A percentile compares a stretch with the other conserved stretches of the same genome.
Conservation (phyloP, 108 stramenopile species). For the Craspedostauros australis region DNA sequence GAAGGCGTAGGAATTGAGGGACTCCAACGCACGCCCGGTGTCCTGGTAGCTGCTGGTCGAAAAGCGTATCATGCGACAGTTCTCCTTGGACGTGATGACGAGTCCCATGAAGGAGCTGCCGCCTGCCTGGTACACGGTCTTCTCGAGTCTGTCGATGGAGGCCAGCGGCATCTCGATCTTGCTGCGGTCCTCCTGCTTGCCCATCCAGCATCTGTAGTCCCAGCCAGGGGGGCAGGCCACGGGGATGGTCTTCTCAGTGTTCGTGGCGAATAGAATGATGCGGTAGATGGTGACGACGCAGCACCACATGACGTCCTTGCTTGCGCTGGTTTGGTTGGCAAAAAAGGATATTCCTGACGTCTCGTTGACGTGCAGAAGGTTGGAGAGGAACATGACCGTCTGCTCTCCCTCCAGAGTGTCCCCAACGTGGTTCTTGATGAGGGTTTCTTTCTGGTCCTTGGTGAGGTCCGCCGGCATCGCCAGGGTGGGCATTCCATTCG, state of each 20-base stretch:
- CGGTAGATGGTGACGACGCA: conserved; percentile 82
- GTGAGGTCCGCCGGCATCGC: conserved; percentile 16
- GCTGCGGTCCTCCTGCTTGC: conserved; percentile 19
- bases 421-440: conserved; percentile 40
- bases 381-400: conserved; percentile 73
- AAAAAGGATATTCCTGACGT: conserved; percentile 25
- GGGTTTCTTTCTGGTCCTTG: conserved; percentile 32
- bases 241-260: background rate
- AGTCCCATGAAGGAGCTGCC: conserved; percentile 37
- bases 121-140: conserved; percentile 32
- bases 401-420: conserved; percentile 61
- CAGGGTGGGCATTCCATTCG: background rate
- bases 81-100: conserved; percentile 53
- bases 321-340: conserved; percentile 8
- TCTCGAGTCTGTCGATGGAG: conserved; percentile 79
- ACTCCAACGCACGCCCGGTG: conserved; percentile 61
- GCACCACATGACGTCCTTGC: conserved; percentile 54
- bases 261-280: conserved; percentile 59
- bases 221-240: conserved; percentile 24
- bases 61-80: conserved; percentile 60
- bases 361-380: conserved; percentile 67
- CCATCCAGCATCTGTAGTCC: conserved; percentile 22
- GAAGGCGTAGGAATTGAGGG: conserved; percentile 82
- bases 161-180: conserved; percentile 73
- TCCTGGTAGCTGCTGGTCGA: conserved; percentile 68